These are phyloP conservation scores for Phragmites australis DNA, from an alignment of 176 grass and related monocot species.

Conservation along the genomic window DNA sequence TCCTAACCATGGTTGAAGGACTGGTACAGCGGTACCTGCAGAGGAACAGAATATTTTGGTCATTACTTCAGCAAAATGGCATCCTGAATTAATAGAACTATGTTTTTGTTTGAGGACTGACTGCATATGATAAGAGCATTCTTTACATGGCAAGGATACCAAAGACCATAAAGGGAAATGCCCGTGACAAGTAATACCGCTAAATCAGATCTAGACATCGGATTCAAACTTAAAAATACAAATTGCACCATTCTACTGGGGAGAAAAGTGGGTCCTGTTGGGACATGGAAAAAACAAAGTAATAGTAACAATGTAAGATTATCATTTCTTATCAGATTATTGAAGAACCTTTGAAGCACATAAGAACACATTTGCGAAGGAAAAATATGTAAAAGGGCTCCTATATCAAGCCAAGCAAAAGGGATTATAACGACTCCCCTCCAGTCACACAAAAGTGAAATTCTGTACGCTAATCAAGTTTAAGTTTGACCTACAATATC, in stretches of 20 bases:
- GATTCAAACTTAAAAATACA: neutral
- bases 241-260: neutral
- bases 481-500: neutral
- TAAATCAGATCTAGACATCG: neutral
- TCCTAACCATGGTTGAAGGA: constrained; percentile 85
- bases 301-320: neutral
- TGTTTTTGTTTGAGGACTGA: neutral
- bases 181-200: neutral
- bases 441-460: neutral
- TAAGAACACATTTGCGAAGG: neutral
- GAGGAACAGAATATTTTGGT: neutral
- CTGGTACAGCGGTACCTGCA: constrained; percentile 89
- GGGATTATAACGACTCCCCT: neutral
- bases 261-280: neutral
- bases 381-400: neutral
- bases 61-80: neutral
- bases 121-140: neutral
- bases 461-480: neutral
- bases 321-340: neutral
- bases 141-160: neutral
- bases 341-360: neutral
- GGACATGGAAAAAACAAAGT: neutral
- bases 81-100: neutral
- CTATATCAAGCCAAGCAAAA: neutral
- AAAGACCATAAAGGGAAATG: neutral